Conservation (phyloP, 2,329 filamentous ascomycete genomes). For the Fusarium nygamai region DNA sequence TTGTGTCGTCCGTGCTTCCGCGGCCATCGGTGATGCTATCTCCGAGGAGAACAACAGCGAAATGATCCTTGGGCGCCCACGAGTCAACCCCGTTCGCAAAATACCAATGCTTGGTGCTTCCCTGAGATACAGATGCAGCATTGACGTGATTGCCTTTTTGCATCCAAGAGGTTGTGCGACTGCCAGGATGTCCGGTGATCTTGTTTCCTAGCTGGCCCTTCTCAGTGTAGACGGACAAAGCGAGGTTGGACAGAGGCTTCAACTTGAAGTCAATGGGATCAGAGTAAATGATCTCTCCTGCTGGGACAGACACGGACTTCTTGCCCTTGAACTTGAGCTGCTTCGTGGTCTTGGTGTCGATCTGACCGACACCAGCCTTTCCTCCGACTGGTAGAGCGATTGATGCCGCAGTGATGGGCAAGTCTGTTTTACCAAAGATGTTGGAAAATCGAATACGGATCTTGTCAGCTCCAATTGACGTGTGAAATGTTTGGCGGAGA, state of each 20-base stretch:
- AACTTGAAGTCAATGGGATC: conserved; percentile 24
- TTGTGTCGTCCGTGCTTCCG: conserved; percentile 25
- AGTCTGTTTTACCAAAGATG: conserved; percentile 19
- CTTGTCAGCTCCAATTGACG: conserved; percentile 11
- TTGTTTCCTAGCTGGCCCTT: conserved; percentile 16
- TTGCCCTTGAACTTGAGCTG: conserved; percentile 15
- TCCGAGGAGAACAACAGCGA: conserved; percentile 23
- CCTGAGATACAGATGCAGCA: conserved; percentile 18
- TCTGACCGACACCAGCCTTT: conserved; percentile 15
- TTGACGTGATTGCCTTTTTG: conserved; percentile 20
- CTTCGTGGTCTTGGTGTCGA: conserved; percentile 4
- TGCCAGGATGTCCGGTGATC: conserved; percentile 28
- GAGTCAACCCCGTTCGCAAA: conserved; percentile 21
- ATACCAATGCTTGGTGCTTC: conserved; percentile 29
- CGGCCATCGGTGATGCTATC: conserved; percentile 32
- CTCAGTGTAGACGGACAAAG: conserved; percentile 23
- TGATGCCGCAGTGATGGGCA: conserved; percentile 19
- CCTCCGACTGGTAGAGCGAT: conserved; percentile 8
- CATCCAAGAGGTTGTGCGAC: conserved; percentile 32
- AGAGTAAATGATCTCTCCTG: conserved; percentile 14
- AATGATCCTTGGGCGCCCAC: conserved; percentile 18
- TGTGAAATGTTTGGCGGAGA: conserved; percentile 23
- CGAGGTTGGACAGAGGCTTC: conserved; percentile 15
- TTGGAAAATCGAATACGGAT: conserved; percentile 29
- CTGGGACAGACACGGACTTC: conserved; percentile 1